phyloP scores from a whole-genome alignment of 2,329 filamentous ascomycete species.

The Furcasterigmium furcatum region DNA sequence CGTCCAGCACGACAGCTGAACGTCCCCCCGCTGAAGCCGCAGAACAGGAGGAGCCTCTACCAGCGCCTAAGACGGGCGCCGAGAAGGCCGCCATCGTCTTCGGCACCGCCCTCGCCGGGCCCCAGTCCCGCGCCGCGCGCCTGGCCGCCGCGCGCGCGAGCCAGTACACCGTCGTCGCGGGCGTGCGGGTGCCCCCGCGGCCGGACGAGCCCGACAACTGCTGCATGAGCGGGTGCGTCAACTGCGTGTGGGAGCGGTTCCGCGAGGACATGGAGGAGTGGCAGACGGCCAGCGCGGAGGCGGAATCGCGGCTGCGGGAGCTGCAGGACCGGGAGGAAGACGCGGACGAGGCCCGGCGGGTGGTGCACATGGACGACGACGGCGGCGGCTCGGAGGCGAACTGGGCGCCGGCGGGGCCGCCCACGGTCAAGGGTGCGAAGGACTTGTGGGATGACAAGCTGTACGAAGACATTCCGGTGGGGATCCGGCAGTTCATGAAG shows the following conservation, averaged over 20 bases:
- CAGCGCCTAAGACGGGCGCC: slow-evolving; percentile 32
- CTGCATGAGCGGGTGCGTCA: slow-evolving; percentile 98
- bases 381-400: slow-evolving; percentile 71
- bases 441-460: slow-evolving; percentile 63
- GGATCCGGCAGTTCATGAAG: slow-evolving; percentile 96
- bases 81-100: slow-evolving; percentile 70
- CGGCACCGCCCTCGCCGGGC: slow-evolving; percentile 73
- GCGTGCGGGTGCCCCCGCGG: slow-evolving; percentile 76
- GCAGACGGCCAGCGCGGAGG: slow-evolving; percentile 63
- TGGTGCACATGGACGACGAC: slow-evolving; percentile 75
- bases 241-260: slow-evolving; percentile 94
- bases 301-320: slow-evolving; percentile 49
- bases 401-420: slow-evolving; percentile 48
- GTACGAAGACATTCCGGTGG: slow-evolving; percentile 80
- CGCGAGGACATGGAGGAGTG: slow-evolving; percentile 92
- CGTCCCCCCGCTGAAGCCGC: slow-evolving; percentile 14
- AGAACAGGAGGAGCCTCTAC: slow-evolving; percentile 2
- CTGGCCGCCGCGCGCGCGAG: slow-evolving; percentile 51
- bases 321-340: slow-evolving; percentile 18
- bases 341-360: no score
- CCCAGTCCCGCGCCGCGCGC: slow-evolving; percentile 63
- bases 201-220: slow-evolving; percentile 95
- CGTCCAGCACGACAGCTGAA: slow-evolving; percentile 3
- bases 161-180: slow-evolving; percentile 66
- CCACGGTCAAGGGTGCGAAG: slow-evolving; percentile 35